Conservation (phyloP, 1,284 basidiomycete genomes). For the Taiwanofungus camphoratus region DNA sequence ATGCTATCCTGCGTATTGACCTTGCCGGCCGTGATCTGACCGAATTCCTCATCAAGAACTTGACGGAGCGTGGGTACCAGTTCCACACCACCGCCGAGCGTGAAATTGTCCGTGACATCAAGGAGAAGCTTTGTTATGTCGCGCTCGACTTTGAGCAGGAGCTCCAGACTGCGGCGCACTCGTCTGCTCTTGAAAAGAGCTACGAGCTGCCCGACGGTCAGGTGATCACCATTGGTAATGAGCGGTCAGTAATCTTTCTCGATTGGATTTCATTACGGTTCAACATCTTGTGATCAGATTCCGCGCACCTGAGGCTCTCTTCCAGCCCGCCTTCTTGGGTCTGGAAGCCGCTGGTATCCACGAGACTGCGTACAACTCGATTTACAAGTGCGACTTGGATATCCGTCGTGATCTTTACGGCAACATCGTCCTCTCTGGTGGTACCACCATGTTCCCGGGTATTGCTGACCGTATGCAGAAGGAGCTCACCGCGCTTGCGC, state of each 20-base stretch:
- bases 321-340: conserved; percentile 93
- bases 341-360: conserved; percentile 94
- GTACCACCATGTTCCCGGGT: conserved; percentile 97
- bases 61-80: conserved; percentile 91
- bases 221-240: conserved; percentile 95
- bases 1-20: conserved; percentile 93
- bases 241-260: conserved; percentile 54
- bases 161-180: conserved; percentile 89
- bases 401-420: conserved; percentile 89
- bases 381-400: conserved; percentile 77
- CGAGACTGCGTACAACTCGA: conserved; percentile 94
- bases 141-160: conserved; percentile 97
- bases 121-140: conserved; percentile 98
- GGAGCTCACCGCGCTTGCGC: conserved; percentile 87
- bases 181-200: conserved; percentile 89
- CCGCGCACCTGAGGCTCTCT: conserved; percentile 95
- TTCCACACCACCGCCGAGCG: conserved; percentile 94
- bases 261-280: background rate
- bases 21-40: conserved; percentile 95
- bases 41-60: conserved; percentile 88
- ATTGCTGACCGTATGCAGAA: conserved; percentile 98
- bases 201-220: conserved; percentile 97
- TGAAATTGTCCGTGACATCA: conserved; percentile 97
- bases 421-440: conserved; percentile 93
- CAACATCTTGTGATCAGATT: conserved; percentile 46